These are phyloP conservation scores for Acacia crassicarpa DNA, from an alignment of 306 rosid species.

Conservation along the genomic window DNA sequence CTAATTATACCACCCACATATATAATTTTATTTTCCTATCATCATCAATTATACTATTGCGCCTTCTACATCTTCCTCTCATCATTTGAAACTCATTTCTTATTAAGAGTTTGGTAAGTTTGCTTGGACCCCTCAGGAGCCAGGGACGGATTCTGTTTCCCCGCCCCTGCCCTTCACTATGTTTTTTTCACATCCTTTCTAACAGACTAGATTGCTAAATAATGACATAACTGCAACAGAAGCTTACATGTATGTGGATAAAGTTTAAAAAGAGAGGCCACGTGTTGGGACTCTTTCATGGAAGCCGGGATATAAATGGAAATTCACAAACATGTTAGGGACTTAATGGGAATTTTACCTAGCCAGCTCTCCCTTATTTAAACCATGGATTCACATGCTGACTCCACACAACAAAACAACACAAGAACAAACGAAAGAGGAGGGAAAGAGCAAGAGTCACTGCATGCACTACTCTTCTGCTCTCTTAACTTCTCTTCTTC, in stretches of 20 bases:
- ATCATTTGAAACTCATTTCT: conserved; percentile 45
- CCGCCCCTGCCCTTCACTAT: conserved; percentile 4
- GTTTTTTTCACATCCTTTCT: conserved; percentile 13
- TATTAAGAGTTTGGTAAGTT: conserved; percentile 11
- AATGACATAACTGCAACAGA: conserved; percentile 36
- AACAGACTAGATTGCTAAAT: conserved; percentile 37
- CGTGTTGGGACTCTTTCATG: conserved; percentile 37
- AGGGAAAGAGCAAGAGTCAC: conserved; percentile 30
- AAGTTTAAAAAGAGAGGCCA: conserved; percentile 25
- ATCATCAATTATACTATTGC: conserved; percentile 1
- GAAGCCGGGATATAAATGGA: conserved; percentile 10
- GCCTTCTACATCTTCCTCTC: conserved; percentile 23
- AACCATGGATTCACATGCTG: conserved; percentile 39
- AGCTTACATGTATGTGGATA: conserved; percentile 28
- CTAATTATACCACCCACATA: conserved; percentile 59
- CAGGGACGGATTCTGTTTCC: conserved; percentile 40
- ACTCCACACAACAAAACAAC: conserved; percentile 38
- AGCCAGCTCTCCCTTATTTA: conserved; percentile 38
- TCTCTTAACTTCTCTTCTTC: conserved; percentile 3
- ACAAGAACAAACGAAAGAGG: conserved; percentile 6
- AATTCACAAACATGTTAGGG: conserved; percentile 7
- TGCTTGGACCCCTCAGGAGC: conserved; percentile 26
- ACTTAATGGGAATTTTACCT: not conserved
- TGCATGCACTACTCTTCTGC: conserved; percentile 27
- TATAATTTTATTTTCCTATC: conserved; percentile 19